Percentiles rank a stretch among this genome's conserved stretches.
Conservation (phyloP, 164 flowering plant genomes). For the Dillenia suffruticosa region DNA sequence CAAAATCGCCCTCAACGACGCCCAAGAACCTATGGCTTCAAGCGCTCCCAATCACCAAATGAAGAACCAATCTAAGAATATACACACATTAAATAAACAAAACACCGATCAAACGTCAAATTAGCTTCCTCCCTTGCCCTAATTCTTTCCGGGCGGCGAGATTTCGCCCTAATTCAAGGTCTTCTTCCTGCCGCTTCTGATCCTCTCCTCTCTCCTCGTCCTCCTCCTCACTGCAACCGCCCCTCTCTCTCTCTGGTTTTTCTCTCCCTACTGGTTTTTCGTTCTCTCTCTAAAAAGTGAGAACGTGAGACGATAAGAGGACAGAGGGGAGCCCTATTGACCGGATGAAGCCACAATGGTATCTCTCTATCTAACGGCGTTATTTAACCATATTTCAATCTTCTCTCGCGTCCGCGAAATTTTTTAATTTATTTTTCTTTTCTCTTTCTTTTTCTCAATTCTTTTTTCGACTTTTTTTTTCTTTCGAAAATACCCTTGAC, state of each 20-base stretch:
- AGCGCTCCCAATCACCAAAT: slow-evolving; percentile 1
- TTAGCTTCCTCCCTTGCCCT: slow-evolving; percentile 10
- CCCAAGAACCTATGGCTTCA: slow-evolving; percentile 3
- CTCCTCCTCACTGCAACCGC: background rate
- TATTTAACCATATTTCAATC: slow-evolving; percentile 36
- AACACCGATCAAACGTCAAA: background rate
- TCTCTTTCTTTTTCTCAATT: background rate
- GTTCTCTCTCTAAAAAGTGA: slow-evolving; percentile 7
- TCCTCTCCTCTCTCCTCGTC: slow-evolving; percentile 1
- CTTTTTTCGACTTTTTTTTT: background rate
- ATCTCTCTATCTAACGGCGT: slow-evolving; percentile 5
- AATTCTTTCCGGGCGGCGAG: background rate
- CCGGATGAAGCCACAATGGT: slow-evolving; percentile 7
- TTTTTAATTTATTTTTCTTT: background rate
- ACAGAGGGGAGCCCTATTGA: slow-evolving; percentile 16
- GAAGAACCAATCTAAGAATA: background rate
- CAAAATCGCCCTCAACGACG: slow-evolving; percentile 10
- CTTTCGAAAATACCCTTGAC: background rate
- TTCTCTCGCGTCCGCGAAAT: slow-evolving; percentile 43
- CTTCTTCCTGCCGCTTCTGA: background rate
- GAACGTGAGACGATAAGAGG: slow-evolving; percentile 44
- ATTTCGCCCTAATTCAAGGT: background rate
- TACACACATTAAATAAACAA: background rate
- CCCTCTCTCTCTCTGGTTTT: slow-evolving; percentile 7
- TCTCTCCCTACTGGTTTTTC: slow-evolving; percentile 8